Percentiles rank a stretch among this genome's conserved stretches.
Conservation (phyloP, 2,329 filamentous ascomycete species). For the Fusarium napiforme region DNA sequence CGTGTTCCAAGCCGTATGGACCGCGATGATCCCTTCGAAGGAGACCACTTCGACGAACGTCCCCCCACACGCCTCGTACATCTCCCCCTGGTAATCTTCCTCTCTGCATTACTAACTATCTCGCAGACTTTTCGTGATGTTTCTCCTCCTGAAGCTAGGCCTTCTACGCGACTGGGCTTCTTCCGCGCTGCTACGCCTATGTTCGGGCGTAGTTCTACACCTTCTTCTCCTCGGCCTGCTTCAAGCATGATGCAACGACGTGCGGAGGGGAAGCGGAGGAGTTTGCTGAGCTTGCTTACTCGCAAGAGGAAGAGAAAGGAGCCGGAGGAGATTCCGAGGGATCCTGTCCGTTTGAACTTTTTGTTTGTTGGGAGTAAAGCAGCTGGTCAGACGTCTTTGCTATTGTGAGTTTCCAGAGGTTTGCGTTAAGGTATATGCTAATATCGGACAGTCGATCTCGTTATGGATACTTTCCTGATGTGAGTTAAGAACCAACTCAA, state of each 20-base stretch:
- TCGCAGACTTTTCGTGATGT: conserved; percentile 41
- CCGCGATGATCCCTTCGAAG: conserved; percentile 50
- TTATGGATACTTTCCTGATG: conserved; percentile 53
- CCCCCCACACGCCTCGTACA: conserved; percentile 47
- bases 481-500: conserved; percentile 20
- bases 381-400: conserved; percentile 52
- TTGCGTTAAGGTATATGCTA: neutral
- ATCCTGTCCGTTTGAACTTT: conserved; percentile 48
- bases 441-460: conserved; percentile 48
- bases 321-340: conserved; percentile 15
- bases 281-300: conserved; percentile 41
- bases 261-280: conserved; percentile 20
- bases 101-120: neutral
- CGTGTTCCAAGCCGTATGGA: conserved; percentile 51
- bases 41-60: conserved; percentile 48
- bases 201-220: conserved; percentile 32
- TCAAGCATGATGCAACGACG: conserved; percentile 3
- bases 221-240: conserved; percentile 27
- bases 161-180: conserved; percentile 45
- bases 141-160: conserved; percentile 27
- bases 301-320: conserved; percentile 45
- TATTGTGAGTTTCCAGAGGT: conserved; percentile 47
- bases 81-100: fast-evolving
- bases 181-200: conserved; percentile 44
- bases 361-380: conserved; percentile 50